These are phyloP conservation scores for Rhizopogon sp. DNA, from an alignment of 768 basidiomycete species.

Conservation along the genomic window DNA sequence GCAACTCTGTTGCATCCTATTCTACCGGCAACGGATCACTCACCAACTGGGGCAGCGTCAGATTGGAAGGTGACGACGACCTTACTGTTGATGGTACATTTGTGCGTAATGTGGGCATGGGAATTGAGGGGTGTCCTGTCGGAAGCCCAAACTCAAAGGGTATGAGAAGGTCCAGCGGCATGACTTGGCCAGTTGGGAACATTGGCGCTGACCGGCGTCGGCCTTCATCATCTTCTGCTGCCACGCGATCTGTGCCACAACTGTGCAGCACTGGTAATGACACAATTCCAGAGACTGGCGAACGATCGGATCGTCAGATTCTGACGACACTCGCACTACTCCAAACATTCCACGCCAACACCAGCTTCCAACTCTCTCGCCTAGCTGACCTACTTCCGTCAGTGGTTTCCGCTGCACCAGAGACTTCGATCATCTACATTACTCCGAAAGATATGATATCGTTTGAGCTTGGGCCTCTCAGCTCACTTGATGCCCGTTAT, in stretches of 20 bases:
- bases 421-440: constrained; percentile 36
- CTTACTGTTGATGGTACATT: constrained; percentile 36
- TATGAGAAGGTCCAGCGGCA: constrained; percentile 40
- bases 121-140: constrained; percentile 61
- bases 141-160: constrained; percentile 29
- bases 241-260: constrained; percentile 20
- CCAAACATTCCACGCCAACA: constrained; percentile 65
- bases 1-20: constrained; percentile 43
- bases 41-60: constrained; percentile 50
- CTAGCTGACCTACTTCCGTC: constrained; percentile 24
- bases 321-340: constrained; percentile 54
- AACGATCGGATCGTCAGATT: constrained; percentile 31
- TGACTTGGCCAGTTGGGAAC: constrained; percentile 45
- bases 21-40: constrained; percentile 42
- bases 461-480: constrained; percentile 73
- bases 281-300: constrained; percentile 8
- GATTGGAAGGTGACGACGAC: constrained; percentile 66
- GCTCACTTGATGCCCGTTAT: constrained; percentile 65
- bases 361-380: constrained; percentile 51
- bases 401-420: constrained; percentile 4
- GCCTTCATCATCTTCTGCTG: constrained; percentile 24
- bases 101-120: constrained; percentile 59
- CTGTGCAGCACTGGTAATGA: constrained; percentile 18
- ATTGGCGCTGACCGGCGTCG: constrained; percentile 24
- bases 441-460: constrained; percentile 58